phyloP scores from a whole-genome alignment of 2,329 filamentous ascomycete species.

The Madurella fahalii region DNA sequence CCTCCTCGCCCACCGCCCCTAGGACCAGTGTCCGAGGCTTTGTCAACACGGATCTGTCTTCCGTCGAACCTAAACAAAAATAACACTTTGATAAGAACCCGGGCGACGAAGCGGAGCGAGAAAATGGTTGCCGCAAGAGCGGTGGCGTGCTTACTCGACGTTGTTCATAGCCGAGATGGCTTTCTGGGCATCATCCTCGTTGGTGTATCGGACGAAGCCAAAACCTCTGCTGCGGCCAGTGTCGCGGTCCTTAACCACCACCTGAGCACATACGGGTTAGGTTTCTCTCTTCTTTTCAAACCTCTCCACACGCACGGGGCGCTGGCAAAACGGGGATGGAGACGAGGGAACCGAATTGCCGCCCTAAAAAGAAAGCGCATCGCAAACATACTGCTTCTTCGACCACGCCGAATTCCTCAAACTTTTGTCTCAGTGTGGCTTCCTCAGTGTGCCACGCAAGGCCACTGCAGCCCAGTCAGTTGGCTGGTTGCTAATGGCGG shows the following conservation, averaged over 20 bases:
- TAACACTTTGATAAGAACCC: constrained; percentile 14
- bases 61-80: constrained; percentile 68
- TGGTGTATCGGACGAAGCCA: constrained; percentile 87
- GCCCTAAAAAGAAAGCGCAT: constrained; percentile 19
- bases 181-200: constrained; percentile 69
- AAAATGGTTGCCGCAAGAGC: not conserved
- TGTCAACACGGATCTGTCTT: constrained; percentile 90
- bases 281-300: not conserved
- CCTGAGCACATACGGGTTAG: constrained; percentile 48
- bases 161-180: constrained; percentile 82
- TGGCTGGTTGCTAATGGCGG: not conserved
- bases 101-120: not conserved
- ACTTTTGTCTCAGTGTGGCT: constrained; percentile 78
- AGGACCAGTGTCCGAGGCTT: constrained; percentile 76
- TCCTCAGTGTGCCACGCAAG: constrained; percentile 99
- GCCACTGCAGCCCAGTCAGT: constrained; percentile 56
- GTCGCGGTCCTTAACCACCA: constrained; percentile 96
- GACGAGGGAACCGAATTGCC: not conserved
- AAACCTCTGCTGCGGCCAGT: constrained; percentile 96
- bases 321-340: not conserved
- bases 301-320: not conserved
- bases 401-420: constrained; percentile 84
- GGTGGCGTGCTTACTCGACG: constrained; percentile 64
- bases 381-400: constrained; percentile 82
- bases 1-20: constrained; percentile 47